phyloP scores from a whole-genome alignment of 805 yeast genomes.

The Zygotorulaspora sp. region DNA sequence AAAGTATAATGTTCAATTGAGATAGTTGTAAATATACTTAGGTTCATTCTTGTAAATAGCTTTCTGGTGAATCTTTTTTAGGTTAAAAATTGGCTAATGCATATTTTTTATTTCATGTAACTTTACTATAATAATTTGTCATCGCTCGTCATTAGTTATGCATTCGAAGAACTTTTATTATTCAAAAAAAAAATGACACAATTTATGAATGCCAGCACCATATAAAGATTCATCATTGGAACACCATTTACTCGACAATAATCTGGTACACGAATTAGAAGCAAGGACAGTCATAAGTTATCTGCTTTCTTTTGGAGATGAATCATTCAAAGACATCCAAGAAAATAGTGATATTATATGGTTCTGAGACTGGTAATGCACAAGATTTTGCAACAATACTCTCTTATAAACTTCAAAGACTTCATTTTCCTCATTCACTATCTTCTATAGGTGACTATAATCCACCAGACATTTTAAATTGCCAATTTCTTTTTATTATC shows the following conservation, averaged over 20 bases:
- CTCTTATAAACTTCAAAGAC: slow-evolving; percentile 50
- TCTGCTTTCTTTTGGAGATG: slow-evolving; percentile 1
- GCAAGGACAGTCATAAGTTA: not conserved
- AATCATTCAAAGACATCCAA: slow-evolving; percentile 18
- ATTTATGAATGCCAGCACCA: no score
- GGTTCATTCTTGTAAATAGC: slow-evolving; percentile 2
- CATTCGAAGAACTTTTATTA: no score
- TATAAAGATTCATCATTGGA: no score
- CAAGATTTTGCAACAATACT: slow-evolving; percentile 75
- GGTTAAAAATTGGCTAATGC: no score
- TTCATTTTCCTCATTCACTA: slow-evolving; percentile 46
- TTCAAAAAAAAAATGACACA: no score
- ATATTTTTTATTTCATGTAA: no score
- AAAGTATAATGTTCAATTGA: slow-evolving; percentile 54
- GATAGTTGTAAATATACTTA: slow-evolving; percentile 26
- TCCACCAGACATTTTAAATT: slow-evolving; percentile 48
- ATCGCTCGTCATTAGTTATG: no score
- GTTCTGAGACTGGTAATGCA: slow-evolving; percentile 90
- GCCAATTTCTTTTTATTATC: slow-evolving; percentile 40
- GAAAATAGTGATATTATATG: slow-evolving; percentile 64
- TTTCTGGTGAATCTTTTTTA: not conserved
- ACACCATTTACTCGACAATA: no score
- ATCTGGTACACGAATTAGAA: no score
- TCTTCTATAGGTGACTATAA: slow-evolving; percentile 58
- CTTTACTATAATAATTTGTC: no score